A percentile compares a stretch with the other conserved stretches of the same genome.
Conservation (phyloP, 75 land plant species). For the Picea sitchensis region DNA sequence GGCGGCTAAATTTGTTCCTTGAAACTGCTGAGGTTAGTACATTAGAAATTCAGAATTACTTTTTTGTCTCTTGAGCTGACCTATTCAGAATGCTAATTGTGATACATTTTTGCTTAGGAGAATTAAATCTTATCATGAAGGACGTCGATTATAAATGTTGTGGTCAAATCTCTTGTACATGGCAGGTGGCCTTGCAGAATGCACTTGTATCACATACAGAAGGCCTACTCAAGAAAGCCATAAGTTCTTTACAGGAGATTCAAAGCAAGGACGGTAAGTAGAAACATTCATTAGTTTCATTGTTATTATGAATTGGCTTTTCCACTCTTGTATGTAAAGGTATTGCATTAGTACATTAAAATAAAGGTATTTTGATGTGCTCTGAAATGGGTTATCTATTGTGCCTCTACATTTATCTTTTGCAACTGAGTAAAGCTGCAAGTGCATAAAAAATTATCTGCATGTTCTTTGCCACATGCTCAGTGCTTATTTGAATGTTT, state of each 20-base stretch:
- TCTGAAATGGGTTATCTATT: not conserved
- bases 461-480: no score
- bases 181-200: conserved; percentile 69
- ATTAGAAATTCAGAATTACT: not conserved
- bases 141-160: not conserved
- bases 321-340: not conserved
- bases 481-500: no score
- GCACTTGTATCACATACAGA: conserved; percentile 71
- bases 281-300: not conserved
- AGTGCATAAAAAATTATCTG: no score
- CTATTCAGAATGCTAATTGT: not conserved
- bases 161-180: conserved; percentile 2
- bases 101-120: not conserved
- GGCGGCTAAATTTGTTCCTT: conserved; percentile 55
- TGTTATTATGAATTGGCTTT: conserved; percentile 3
- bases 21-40: conserved; percentile 74
- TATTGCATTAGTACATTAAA: not conserved
- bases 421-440: no score
- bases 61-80: not conserved
- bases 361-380: not conserved
- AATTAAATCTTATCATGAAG: not conserved
- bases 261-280: conserved; percentile 29
- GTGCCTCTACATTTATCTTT: no score
- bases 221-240: conserved; percentile 45
- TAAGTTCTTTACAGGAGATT: conserved; percentile 42